Evolutionary conservation across 1,284 basidiomycete genomes (phyloP), one percentile per base, ranked within the genome.

Genomic region (Xanthoconium separans): DNA sequence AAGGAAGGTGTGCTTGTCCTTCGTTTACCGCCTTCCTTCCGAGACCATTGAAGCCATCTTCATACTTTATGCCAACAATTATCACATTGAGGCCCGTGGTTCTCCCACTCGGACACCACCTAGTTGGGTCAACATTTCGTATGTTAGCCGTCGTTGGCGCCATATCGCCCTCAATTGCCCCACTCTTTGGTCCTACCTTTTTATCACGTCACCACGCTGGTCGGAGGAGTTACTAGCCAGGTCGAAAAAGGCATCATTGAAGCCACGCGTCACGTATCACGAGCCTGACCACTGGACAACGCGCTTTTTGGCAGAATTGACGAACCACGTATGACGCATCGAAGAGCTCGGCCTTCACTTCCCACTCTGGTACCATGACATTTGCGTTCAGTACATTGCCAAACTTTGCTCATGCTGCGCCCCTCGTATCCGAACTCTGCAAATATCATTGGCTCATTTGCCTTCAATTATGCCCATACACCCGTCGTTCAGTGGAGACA

Each of bases 201-300:
- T 61, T 5, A 57, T 68, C 8, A 50, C 40, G 1, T 62, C 58
- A 0, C 61, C 56, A 0, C 53, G 53, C 18, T 70, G 68, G 63
- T 65, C 65, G 9, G 60, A 67, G 18, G 69, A 64, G 42, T 66
- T 73, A 62, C 42, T 75, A 15, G 50, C 53, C n/a, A 59, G 73
- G 11, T 75, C 71, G 1, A 73, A 70, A 47, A 62, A 56, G 44
- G 64, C 61, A 12, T 60, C 66, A 1, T 51, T 75, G 18, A 58
- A 54, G 40, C 53, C 71, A 29, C 45, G 47, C n/a, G 54, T 57
- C 2, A 7, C 34, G 4, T 34, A 16, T 34, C 4, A 1, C 6
- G 15, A 9, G 7, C 16, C 8, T 36, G 2, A 7, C 15, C 9
- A 37, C 36, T 15, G 7, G 6, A 15, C 36, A 37, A 16, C 10